Percentiles rank a stretch among this genome's conserved stretches.
Conservation (phyloP, 768 basidiomycete species). For the Trametes punicea region DNA sequence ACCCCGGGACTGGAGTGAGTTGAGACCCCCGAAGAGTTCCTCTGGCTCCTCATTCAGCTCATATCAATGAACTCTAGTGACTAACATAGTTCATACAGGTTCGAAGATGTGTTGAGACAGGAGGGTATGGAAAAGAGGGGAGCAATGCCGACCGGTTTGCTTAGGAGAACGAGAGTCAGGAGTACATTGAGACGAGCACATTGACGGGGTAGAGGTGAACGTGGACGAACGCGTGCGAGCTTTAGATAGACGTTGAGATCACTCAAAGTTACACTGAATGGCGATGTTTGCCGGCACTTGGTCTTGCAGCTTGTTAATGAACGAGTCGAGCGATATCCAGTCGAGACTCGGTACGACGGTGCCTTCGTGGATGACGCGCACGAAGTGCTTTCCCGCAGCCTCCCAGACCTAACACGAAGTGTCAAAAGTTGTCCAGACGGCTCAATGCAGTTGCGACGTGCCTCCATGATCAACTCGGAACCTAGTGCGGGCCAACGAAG, state of each 20-base stretch:
- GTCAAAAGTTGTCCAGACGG: not conserved
- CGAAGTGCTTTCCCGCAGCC: slow-evolving; percentile 27
- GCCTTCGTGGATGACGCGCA: slow-evolving; percentile 45
- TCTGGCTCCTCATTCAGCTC: no score
- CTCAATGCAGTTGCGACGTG: slow-evolving; percentile 12
- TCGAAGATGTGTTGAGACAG: no score
- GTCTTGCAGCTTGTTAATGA: slow-evolving; percentile 32
- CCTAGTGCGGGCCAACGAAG: slow-evolving; percentile 49
- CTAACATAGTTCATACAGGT: no score
- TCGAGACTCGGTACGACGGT: slow-evolving; percentile 33
- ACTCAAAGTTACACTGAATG: slow-evolving; percentile 24
- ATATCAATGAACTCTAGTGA: no score
- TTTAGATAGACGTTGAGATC: no score
- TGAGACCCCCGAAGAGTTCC: not conserved
- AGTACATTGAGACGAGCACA: no score
- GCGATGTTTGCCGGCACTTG: slow-evolving; percentile 37
- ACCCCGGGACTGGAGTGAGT: no score
- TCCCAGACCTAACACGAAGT: slow-evolving; percentile 38
- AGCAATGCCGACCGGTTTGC: no score
- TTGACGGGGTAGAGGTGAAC: no score
- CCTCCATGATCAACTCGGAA: slow-evolving; percentile 46
- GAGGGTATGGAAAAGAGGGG: no score
- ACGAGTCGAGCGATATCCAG: slow-evolving; percentile 36
- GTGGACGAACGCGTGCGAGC: no score
- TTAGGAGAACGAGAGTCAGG: no score